These are phyloP conservation scores for Helotiales sp. DNA, from an alignment of 2,329 filamentous ascomycete species.

Conservation along the genomic window DNA sequence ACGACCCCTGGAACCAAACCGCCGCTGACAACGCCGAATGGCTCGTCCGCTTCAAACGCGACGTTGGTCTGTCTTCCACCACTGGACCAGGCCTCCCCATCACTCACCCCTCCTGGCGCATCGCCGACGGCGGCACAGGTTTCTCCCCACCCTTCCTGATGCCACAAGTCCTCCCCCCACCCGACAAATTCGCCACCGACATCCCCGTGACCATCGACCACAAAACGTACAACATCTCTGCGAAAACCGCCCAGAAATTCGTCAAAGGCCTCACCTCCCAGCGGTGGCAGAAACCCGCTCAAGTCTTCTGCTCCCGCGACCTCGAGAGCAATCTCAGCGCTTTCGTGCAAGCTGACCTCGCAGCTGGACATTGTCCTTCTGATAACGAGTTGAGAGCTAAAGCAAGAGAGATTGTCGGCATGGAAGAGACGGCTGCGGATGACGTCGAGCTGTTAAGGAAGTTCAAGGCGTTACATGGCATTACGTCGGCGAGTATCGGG, in stretches of 20 bases:
- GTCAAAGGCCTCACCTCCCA: slow-evolving; percentile 49
- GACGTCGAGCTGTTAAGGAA: slow-evolving; percentile 57
- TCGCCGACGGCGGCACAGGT: slow-evolving; percentile 57
- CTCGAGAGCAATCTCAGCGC: slow-evolving; percentile 59
- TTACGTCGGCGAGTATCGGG: slow-evolving; percentile 2
- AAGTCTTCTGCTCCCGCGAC: slow-evolving; percentile 63
- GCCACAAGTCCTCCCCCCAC: slow-evolving; percentile 46
- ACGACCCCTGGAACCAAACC: slow-evolving; percentile 69
- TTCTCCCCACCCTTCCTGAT: slow-evolving; percentile 61
- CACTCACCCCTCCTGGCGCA: slow-evolving; percentile 50
- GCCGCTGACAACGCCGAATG: slow-evolving; percentile 68
- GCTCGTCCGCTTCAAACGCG: slow-evolving; percentile 66
- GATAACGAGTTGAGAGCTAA: slow-evolving; percentile 54
- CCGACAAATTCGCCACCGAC: slow-evolving; percentile 45
- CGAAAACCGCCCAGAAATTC: slow-evolving; percentile 54
- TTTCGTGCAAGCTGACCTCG: slow-evolving; percentile 52
- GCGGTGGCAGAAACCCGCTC: slow-evolving; percentile 53
- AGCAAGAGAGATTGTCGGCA: slow-evolving; percentile 55
- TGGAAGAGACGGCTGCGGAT: slow-evolving; percentile 57
- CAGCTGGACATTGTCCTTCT: slow-evolving; percentile 50
- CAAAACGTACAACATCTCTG: slow-evolving; percentile 51
- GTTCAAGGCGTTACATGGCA: slow-evolving; percentile 47
- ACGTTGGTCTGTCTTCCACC: slow-evolving; percentile 55
- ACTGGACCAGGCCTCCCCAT: slow-evolving; percentile 56
- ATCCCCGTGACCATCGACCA: slow-evolving; percentile 35